phyloP scores from a whole-genome alignment of 179 eudicot species.

The Silene noctiflora region DNA sequence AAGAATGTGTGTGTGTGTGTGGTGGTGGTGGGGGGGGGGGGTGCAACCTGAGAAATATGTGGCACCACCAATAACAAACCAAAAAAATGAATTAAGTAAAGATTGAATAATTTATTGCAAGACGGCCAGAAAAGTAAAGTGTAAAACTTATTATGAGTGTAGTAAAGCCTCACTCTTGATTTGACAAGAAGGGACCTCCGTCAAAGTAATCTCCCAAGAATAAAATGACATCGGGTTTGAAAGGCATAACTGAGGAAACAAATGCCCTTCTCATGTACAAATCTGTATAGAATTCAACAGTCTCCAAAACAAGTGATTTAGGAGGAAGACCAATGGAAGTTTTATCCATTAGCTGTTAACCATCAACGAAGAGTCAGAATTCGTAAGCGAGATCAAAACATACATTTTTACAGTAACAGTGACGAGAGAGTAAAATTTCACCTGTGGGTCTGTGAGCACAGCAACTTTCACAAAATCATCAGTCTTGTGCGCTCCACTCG shows the following conservation, averaged over 20 bases:
- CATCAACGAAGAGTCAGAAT: constrained; percentile 16
- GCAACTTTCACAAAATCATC: constrained; percentile 68
- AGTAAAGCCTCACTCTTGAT: constrained; percentile 69
- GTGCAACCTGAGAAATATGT: no score
- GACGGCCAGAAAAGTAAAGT: no score
- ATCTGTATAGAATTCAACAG: constrained; percentile 79
- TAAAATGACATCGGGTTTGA: constrained; percentile 73
- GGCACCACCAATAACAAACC: no score
- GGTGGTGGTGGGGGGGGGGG: no score
- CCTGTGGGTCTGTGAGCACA: constrained; percentile 94
- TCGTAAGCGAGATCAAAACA: not conserved
- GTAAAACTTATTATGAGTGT: not conserved
- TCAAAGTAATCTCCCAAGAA: constrained; percentile 93
- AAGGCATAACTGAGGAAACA: constrained; percentile 63
- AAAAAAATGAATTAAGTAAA: no score
- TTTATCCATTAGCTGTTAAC: constrained; percentile 75
- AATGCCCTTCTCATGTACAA: constrained; percentile 86
- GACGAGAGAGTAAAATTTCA: constrained; percentile 22
- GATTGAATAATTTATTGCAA: no score
- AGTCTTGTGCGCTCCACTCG: constrained; percentile 34
- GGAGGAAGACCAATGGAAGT: constrained; percentile 74
- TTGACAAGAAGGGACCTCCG: constrained; percentile 68
- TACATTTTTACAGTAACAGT: constrained; percentile 7
- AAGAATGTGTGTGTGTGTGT: no score
- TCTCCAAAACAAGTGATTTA: constrained; percentile 70